These are phyloP conservation scores for Clavulina sp. DNA, from an alignment of 768 basidiomycete species.

Conservation along the genomic window DNA sequence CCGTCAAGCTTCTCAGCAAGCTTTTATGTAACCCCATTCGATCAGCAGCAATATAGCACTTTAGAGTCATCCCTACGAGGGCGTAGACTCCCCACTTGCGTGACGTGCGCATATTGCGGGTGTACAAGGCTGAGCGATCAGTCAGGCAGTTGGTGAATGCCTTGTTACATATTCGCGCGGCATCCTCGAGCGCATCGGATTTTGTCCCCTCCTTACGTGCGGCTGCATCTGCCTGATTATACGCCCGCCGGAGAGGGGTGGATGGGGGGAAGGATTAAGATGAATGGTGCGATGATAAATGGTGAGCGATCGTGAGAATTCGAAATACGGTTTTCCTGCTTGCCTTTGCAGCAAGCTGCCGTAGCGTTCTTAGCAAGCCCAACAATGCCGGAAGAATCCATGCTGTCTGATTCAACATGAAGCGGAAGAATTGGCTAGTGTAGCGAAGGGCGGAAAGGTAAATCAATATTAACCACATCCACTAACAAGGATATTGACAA, in stretches of 20 bases:
- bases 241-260: no score
- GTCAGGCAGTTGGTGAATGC: conserved; percentile 81
- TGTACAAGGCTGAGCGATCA: conserved; percentile 36
- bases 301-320: background rate
- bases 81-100: conserved; percentile 89
- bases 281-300: background rate
- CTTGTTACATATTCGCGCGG: conserved; percentile 71
- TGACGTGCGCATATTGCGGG: conserved; percentile 51
- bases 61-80: conserved; percentile 76
- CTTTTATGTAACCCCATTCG: conserved; percentile 84
- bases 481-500: conserved; percentile 11
- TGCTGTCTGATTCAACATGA: conserved; percentile 60
- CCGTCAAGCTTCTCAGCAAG: conserved; percentile 74
- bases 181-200: conserved; percentile 65
- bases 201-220: conserved; percentile 29
- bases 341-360: conserved; percentile 77
- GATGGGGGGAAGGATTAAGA: conserved; percentile 26
- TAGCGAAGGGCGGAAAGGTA: no score
- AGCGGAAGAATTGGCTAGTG: conserved; percentile 62
- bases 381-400: conserved; percentile 81
- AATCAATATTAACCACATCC: background rate
- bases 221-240: conserved; percentile 19
- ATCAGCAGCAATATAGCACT: conserved; percentile 90
- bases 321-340: conserved; percentile 9
- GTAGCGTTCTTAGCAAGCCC: conserved; percentile 59